Conservation (phyloP, 2,329 filamentous ascomycete species). For the Nemania sp. region DNA sequence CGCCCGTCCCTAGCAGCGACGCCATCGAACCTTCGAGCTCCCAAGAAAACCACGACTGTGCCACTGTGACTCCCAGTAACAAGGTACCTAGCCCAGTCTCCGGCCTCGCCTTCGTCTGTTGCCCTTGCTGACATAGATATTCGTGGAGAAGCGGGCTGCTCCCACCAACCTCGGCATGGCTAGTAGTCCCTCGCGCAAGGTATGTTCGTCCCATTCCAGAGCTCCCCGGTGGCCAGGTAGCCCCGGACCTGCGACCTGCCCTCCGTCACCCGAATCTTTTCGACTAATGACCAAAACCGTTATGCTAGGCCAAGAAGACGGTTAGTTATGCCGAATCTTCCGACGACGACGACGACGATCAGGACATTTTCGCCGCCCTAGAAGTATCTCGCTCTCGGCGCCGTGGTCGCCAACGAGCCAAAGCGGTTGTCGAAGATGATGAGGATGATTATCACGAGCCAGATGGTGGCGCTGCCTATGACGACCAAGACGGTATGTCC, state of each 20-base stretch:
- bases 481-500: constrained; percentile 70
- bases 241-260: background rate
- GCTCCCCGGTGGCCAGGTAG: background rate
- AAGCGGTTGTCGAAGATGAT: constrained; percentile 73
- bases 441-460: constrained; percentile 76
- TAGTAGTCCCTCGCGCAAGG: constrained; percentile 85
- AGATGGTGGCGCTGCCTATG: constrained; percentile 68
- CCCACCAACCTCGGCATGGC: constrained; percentile 56
- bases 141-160: constrained; percentile 56
- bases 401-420: constrained; percentile 64
- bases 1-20: constrained; percentile 86
- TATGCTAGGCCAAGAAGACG: constrained; percentile 61
- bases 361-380: constrained; percentile 72
- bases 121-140: constrained; percentile 56
- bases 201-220: constrained; percentile 53
- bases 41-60: constrained; percentile 70
- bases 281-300: constrained; percentile 1
- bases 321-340: constrained; percentile 90
- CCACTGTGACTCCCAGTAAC: constrained; percentile 46
- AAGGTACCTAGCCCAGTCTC: constrained; percentile 67
- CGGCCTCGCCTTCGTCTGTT: constrained; percentile 58
- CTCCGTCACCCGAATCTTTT: background rate
- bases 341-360: constrained; percentile 82
- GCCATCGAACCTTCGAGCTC: constrained; percentile 74
- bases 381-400: constrained; percentile 56